Conservation (phyloP, 805 yeast species). For the Candida dajiaensis region DNA sequence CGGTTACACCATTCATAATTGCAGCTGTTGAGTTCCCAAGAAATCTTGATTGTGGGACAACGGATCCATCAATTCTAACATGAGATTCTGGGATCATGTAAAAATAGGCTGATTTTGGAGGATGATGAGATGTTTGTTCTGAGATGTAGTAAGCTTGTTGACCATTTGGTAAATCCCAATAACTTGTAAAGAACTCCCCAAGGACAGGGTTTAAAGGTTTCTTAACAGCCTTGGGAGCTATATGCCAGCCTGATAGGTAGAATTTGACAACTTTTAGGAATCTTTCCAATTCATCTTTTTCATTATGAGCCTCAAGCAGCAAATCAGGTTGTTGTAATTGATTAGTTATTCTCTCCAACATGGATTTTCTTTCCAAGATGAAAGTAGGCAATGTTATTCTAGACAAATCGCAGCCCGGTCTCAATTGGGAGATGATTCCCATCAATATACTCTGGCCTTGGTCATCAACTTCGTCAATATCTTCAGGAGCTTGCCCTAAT, state of each 20-base stretch:
- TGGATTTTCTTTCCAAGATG: conserved; percentile 88
- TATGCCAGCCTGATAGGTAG: conserved; percentile 97
- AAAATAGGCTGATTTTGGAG: conserved; percentile 95
- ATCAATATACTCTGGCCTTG: conserved; percentile 82
- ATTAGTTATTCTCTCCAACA: conserved; percentile 94
- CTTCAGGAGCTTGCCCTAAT: conserved; percentile 40
- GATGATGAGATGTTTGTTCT: conserved; percentile 97
- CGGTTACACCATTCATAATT: conserved; percentile 88
- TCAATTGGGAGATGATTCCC: conserved; percentile 83
- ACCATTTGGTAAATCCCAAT: conserved; percentile 80
- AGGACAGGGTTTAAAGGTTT: conserved; percentile 93
- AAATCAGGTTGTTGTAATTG: conserved; percentile 76
- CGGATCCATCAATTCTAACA: conserved; percentile 84
- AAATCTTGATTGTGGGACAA: conserved; percentile 82
- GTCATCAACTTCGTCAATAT: conserved; percentile 86
- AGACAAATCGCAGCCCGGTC: conserved; percentile 88
- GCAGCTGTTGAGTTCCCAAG: conserved; percentile 96
- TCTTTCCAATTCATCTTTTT: conserved; percentile 55
- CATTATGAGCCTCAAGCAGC: conserved; percentile 59
- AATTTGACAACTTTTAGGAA: conserved; percentile 74
- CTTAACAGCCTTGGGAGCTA: conserved; percentile 97
- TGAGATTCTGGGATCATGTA: conserved; percentile 75
- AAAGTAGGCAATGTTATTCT: conserved; percentile 94
- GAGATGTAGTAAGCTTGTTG: conserved; percentile 77
- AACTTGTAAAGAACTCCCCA: conserved; percentile 87